A percentile compares a stretch with the other conserved stretches of the same genome.
Evolutionary conservation across 306 rosid species (phyloP).

Genomic region (Rosa chinensis): DNA sequence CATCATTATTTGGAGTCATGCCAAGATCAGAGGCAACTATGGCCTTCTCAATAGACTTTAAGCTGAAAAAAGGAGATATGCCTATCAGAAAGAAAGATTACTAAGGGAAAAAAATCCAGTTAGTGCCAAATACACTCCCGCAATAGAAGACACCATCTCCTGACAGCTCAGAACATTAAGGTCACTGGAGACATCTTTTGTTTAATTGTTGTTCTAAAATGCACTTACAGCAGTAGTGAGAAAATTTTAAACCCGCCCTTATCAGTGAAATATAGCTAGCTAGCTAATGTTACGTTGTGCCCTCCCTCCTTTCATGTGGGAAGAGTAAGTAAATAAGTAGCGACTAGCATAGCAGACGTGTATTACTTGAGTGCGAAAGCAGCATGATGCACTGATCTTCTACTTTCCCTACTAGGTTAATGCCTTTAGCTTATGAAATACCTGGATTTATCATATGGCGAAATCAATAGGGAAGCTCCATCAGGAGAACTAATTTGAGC

Average conservation of each 20-base stretch:
- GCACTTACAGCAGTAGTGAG: not conserved
- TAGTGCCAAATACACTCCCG: not conserved
- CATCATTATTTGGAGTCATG: slow-evolving; percentile 95
- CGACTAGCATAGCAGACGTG: slow-evolving; percentile 2
- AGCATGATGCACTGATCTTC: slow-evolving; percentile 18
- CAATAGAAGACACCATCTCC: not conserved
- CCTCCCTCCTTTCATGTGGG: not conserved
- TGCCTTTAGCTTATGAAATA: slow-evolving; percentile 32
- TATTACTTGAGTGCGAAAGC: slow-evolving; percentile 8
- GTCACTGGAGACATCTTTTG: not conserved
- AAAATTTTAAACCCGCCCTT: not conserved
- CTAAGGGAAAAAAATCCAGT: not conserved
- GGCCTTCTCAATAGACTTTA: slow-evolving; percentile 95
- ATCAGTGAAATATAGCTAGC: not conserved
- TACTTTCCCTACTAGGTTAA: slow-evolving; percentile 7
- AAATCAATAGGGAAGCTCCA: slow-evolving; percentile 75
- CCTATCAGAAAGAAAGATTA: not conserved
- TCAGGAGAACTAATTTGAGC: slow-evolving; percentile 98
- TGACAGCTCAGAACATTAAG: slow-evolving; percentile 9
- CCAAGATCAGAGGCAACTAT: slow-evolving; percentile 84
- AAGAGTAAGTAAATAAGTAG: not conserved
- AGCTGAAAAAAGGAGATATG: slow-evolving; percentile 42
- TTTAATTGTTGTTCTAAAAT: not conserved
- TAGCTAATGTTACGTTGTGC: not conserved
- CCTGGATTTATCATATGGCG: slow-evolving; percentile 97